These are phyloP conservation scores for Clonostachys chloroleuca DNA, from an alignment of 2,329 filamentous ascomycete genomes.

Conservation along the genomic window DNA sequence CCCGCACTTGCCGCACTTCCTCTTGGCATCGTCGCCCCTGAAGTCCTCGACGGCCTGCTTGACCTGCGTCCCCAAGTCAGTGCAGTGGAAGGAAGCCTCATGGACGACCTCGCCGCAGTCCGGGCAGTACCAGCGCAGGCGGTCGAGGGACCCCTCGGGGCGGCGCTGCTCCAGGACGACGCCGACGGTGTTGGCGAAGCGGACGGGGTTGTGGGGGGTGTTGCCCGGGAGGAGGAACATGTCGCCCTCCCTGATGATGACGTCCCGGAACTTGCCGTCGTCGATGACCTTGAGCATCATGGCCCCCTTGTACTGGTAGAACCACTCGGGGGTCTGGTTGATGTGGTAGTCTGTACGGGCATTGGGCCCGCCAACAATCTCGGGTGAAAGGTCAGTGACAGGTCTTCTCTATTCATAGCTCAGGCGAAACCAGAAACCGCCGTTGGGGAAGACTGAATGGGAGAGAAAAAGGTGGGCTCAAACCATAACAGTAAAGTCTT, in stretches of 20 bases:
- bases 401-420: background rate
- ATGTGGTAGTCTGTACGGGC: conserved; percentile 97
- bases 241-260: conserved; percentile 87
- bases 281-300: conserved; percentile 95
- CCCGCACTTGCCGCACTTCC: conserved; percentile 77
- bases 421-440: no score
- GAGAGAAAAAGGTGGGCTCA: conserved; percentile 1
- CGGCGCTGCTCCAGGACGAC: conserved; percentile 86
- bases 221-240: conserved; percentile 92
- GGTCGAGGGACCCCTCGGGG: conserved; percentile 65
- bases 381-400: conserved; percentile 24
- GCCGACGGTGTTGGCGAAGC: conserved; percentile 91
- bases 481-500: conserved; percentile 78
- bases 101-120: conserved; percentile 70
- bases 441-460: background rate
- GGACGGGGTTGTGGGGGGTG: conserved; percentile 92
- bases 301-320: conserved; percentile 90
- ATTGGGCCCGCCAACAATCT: conserved; percentile 90
- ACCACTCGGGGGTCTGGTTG: conserved; percentile 94
- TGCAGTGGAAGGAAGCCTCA: conserved; percentile 84
- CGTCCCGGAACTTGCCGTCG: conserved; percentile 65
- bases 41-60: conserved; percentile 87
- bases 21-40: conserved; percentile 58
- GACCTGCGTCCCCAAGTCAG: conserved; percentile 88
- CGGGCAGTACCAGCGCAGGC: conserved; percentile 86